These are phyloP conservation scores for Pseudogymnoascus sp. DNA, from an alignment of 2,329 filamentous ascomycete genomes.

Conservation along the genomic window DNA sequence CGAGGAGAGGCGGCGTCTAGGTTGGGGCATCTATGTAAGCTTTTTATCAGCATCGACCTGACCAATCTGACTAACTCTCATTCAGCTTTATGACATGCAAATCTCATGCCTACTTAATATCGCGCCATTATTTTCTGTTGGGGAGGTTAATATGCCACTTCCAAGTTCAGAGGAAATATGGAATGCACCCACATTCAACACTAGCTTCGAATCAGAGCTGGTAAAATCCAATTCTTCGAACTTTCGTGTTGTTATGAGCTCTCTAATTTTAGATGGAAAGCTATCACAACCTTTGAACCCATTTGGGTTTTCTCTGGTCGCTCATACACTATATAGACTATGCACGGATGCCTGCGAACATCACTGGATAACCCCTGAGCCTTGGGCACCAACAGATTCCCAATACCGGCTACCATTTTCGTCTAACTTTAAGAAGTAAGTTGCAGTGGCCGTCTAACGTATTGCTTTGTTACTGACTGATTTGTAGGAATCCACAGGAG, in stretches of 20 bases:
- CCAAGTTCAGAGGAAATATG: constrained; percentile 16
- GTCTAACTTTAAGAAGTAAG: constrained; percentile 16
- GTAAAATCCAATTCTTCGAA: constrained; percentile 10
- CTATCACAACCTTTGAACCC: constrained; percentile 15
- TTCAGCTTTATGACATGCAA: constrained; percentile 18
- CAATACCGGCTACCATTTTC: constrained; percentile 16
- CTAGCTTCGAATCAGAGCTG: constrained; percentile 13
- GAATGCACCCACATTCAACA: constrained; percentile 11
- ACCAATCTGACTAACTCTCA: not conserved
- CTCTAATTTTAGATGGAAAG: constrained; percentile 15
- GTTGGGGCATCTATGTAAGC: constrained; percentile 17
- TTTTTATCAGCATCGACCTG: not conserved
- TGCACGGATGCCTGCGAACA: constrained; percentile 16
- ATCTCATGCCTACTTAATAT: constrained; percentile 17
- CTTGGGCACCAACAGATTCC: constrained; percentile 12
- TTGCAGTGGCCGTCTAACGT: not conserved
- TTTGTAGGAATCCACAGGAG: constrained; percentile 15
- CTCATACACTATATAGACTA: constrained; percentile 16
- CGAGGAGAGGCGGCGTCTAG: constrained; percentile 15
- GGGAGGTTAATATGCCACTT: constrained; percentile 16
- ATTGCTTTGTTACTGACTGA: not conserved
- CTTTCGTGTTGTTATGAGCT: constrained; percentile 15
- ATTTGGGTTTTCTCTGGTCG: constrained; percentile 16
- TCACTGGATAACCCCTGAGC: constrained; percentile 15
- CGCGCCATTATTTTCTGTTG: constrained; percentile 14